phyloP scores from a whole-genome alignment of 352 stramenopile genomes.

The Pythium monospermum region DNA sequence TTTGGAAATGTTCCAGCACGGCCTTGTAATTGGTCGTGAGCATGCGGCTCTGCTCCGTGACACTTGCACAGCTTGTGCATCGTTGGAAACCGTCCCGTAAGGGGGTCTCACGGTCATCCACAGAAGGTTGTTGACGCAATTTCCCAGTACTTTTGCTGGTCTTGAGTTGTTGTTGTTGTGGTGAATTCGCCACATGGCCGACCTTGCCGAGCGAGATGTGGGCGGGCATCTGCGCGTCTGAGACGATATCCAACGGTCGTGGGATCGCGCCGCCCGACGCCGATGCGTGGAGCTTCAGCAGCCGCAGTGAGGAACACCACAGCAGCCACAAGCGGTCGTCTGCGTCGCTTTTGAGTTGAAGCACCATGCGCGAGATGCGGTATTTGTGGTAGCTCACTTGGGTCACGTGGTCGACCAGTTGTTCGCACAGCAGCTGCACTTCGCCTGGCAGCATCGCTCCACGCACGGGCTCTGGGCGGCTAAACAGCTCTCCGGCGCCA shows the following conservation, averaged over 20 bases:
- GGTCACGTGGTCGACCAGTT: slow-evolving; percentile 91
- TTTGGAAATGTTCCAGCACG: slow-evolving; percentile 92
- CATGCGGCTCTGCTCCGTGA: slow-evolving; percentile 62
- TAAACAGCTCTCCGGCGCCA: slow-evolving; percentile 74
- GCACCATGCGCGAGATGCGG: slow-evolving; percentile 91
- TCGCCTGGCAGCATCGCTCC: slow-evolving; percentile 87
- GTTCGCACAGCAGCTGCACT: slow-evolving; percentile 90
- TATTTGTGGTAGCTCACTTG: slow-evolving; percentile 90
- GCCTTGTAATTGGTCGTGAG: slow-evolving; percentile 92
- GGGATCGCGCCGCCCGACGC: slow-evolving; percentile 9
- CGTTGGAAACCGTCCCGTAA: slow-evolving; percentile 26
- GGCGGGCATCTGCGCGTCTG: slow-evolving; percentile 55
- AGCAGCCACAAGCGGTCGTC: slow-evolving; percentile 93
- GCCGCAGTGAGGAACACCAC: slow-evolving; percentile 91
- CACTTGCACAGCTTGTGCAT: slow-evolving; percentile 84
- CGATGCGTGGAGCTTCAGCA: slow-evolving; percentile 32
- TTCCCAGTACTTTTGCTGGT: too few relatives aligned
- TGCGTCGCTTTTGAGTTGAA: slow-evolving; percentile 94
- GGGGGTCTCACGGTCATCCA: slow-evolving; percentile 10
- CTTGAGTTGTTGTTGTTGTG: neutral
- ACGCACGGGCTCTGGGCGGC: slow-evolving; percentile 80
- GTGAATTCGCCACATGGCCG: slow-evolving; percentile 6
- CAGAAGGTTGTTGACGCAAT: neutral
- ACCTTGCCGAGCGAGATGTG: slow-evolving; percentile 36
- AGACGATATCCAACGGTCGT: slow-evolving; percentile 53